Evolutionary conservation across 2,329 filamentous ascomycete species (phyloP), one percentile per base, ranked within the genome.

Genomic region (Trichophyton verrucosum): DNA sequence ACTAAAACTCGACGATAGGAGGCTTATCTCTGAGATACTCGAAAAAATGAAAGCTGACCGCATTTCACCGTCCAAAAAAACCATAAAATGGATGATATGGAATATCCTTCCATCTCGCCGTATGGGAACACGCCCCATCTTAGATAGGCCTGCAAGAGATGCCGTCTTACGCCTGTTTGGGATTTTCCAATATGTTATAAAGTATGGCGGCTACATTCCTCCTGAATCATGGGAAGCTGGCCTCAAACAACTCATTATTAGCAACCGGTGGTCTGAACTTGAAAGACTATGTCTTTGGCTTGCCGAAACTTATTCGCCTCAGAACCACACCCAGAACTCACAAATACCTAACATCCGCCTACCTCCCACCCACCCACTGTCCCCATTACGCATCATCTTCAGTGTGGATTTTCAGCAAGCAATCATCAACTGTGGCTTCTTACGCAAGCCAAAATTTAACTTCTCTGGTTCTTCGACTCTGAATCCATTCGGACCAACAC

Each of bases 171-270:
- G 81, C 66, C 71, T 81, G 55, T 72, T 78, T 3, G 77, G 77
- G 33, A 69, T 81, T 20, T 72, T 80, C 36, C 75, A 80, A 60
- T 71, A 73, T 55, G 72, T 81, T 47, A 74, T 82, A 58, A 71
- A 76, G 62, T 72, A 70, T 44, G 77, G 76, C 17, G 71, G 72
- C 60, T 64, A 71, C 60, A 72, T 81, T 24, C 73, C 72, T 22
- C 71, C 75, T 2, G 70, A 64, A 27, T 67, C 74, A 15, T 87
- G 84, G 85, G 70, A 73, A 55, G 82, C 86, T 67, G 73, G 85
- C 8, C 67, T 87, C 47, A 81, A 81, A 53, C 78, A 83, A 30
- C 77, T 82, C 53, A 85, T 84, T 3, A 85, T 83, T 80, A 69
- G 73, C 7, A 74, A 78, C 6, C 74, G 77, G 15, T 77, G 82